Percentiles rank a stretch among this genome's conserved stretches.
phyloP scores from a whole-genome alignment of 345 rosid species.

The Populus alba region DNA sequence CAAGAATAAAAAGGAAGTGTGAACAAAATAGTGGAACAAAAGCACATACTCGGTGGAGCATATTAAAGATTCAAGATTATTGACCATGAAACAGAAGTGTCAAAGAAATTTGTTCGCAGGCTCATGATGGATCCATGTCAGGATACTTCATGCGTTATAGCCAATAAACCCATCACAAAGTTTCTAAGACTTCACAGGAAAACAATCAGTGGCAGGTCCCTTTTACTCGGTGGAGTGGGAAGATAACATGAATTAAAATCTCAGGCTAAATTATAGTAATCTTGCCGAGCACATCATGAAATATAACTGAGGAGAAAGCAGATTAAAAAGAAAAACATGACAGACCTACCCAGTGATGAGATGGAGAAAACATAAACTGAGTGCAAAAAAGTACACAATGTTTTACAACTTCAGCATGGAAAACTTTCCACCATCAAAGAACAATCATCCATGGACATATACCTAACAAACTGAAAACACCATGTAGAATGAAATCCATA shows the following conservation, averaged over 20 bases:
- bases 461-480: neutral
- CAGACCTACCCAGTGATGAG: neutral
- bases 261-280: neutral
- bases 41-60: neutral
- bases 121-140: neutral
- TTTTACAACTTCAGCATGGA: neutral
- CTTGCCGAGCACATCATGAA: neutral
- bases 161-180: neutral
- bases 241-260: neutral
- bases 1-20: neutral
- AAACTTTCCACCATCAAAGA: neutral
- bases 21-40: neutral
- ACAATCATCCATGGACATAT: neutral
- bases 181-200: neutral
- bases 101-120: neutral
- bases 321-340: neutral
- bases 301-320: neutral
- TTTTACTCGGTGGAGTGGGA: neutral
- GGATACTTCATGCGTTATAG: neutral
- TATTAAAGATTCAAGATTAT: neutral
- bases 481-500: neutral
- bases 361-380: neutral
- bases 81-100: neutral
- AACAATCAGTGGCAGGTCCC: neutral
- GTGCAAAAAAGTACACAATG: neutral